Base-by-base conservation (phyloP, 164 flowering plant genomes). In the Nymphaea thermarum region DNA sequence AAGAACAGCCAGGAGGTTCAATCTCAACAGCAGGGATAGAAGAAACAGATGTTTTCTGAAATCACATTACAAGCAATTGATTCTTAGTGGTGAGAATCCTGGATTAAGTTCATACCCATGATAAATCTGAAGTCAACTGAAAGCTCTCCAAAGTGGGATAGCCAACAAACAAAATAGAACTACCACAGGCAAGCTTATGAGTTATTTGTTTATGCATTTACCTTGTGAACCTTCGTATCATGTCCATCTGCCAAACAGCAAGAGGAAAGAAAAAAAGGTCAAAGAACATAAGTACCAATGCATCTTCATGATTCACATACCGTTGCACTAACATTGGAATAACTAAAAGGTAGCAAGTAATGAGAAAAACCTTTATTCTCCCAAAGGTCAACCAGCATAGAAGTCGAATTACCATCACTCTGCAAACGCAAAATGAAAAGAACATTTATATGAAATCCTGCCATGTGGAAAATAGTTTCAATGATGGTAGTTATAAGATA, bases 1-100 rank as follows among this genome's bases (percentile, higher is more conserved):
- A 94, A 47, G 99, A 94, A 74, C 96, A 94, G 43, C 99, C 98
- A 25, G 89, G 82, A 65, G 89, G 89, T 67, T 94, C 96, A 68
- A 94, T 84, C 82, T 94, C 99, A 15, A 94, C 96, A 4, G 98
- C 96, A 67, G 98, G 96, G 75, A 94, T 88, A 65, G 75, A 16
- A 7, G 91, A 79, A 65, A 83, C 72, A 79, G 78, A 84, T 8
- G 78, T 12, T 62, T 73, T 81, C 98, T 93, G 86, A 8, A 51
- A 71, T 61, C 63, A 61, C 6, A 61, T n/a, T n/a, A 61, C 55
- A 47, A 14, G 11, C 55, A 47, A 2, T 47, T 47, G 5, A 47
- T 61, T 0, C 15, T 61, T 17, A 61, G 64, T n/a, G 7, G 8
- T 61, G 16, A 61, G 25, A 61, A n/a, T n/a, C 64, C 42, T 8